phyloP scores from a whole-genome alignment of 2,329 filamentous ascomycete genomes.

The Simplicillium sp. region DNA sequence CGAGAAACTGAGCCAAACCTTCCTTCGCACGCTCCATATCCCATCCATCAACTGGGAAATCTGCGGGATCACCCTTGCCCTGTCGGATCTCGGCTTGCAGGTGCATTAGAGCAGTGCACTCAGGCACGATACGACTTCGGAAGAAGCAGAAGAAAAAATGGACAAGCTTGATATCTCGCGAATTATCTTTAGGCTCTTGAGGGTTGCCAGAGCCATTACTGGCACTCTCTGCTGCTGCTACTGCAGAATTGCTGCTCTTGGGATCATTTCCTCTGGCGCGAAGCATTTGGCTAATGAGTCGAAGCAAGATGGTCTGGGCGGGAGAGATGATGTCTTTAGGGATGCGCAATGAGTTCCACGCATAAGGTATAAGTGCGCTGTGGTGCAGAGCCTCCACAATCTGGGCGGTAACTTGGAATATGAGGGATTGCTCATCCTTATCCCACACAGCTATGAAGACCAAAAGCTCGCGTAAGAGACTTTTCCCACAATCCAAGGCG shows the following conservation, averaged over 20 bases:
- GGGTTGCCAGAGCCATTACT: too few relatives aligned
- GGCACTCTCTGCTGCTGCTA: too few relatives aligned
- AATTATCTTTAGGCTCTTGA: conserved; percentile 40
- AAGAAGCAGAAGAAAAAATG: conserved; percentile 93
- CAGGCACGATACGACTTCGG: conserved; percentile 83
- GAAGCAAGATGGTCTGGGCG: conserved; percentile 85
- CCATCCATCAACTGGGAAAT: conserved; percentile 93
- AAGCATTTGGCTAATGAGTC: conserved; percentile 85
- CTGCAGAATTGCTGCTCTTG: conserved; percentile 27
- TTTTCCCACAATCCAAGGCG: conserved; percentile 82
- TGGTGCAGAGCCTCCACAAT: conserved; percentile 90
- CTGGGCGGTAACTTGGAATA: conserved; percentile 93
- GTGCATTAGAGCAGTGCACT: conserved; percentile 90
- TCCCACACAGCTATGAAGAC: conserved; percentile 98
- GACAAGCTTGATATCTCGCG: conserved; percentile 52
- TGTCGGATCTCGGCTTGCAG: conserved; percentile 83
- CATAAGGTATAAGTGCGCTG: conserved; percentile 81
- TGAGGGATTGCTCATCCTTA: conserved; percentile 82
- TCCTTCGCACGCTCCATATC: conserved; percentile 97
- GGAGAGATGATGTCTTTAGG: conserved; percentile 95
- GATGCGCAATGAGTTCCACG: conserved; percentile 84
- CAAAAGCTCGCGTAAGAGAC: conserved; percentile 78
- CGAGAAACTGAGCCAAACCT: conserved; percentile 85
- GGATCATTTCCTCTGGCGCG: conserved; percentile 34
- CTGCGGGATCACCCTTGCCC: conserved; percentile 64